Percentiles rank a stretch among this genome's conserved stretches.
phyloP scores from a whole-genome alignment of 257 asterid genomes.

The Solanum chaucha region DNA sequence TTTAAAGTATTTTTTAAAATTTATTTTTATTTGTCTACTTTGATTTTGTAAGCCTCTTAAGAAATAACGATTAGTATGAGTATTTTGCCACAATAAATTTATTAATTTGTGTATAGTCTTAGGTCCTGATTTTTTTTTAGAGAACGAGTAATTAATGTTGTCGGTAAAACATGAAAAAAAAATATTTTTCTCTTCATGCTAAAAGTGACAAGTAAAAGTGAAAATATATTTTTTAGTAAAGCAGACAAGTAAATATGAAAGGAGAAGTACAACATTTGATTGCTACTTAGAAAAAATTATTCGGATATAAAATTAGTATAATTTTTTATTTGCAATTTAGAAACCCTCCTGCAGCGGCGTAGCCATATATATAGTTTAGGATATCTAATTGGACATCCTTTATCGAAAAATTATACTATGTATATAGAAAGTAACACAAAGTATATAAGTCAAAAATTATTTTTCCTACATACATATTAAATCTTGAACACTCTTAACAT shows the following conservation, averaged over 20 bases:
- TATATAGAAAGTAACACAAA: neutral
- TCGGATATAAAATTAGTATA: neutral
- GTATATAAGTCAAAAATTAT: too few species aligned
- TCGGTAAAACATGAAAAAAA: too few species aligned
- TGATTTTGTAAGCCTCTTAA: neutral
- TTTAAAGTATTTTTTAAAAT: neutral
- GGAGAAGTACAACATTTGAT: neutral
- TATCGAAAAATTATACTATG: neutral
- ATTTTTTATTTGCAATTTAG: too few species aligned
- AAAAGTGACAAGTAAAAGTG: too few species aligned
- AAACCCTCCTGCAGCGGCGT: neutral
- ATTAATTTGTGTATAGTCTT: neutral
- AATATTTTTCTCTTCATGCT: neutral
- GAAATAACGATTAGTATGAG: neutral
- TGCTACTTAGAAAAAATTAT: neutral
- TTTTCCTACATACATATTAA: too few species aligned
- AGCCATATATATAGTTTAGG: neutral
- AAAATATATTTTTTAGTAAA: too few species aligned
- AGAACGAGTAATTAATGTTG: too few species aligned
- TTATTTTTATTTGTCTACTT: neutral
- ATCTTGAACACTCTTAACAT: neutral
- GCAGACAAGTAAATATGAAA: neutral
- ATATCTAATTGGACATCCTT: too few species aligned
- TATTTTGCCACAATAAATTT: accelerated
- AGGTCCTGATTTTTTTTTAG: too few species aligned